A percentile compares a stretch with the other conserved stretches of the same genome.
Evolutionary conservation across 495 filamentous ascomycete genomes (phyloP).

Genomic region (Aspergillus heteromorphus): DNA sequence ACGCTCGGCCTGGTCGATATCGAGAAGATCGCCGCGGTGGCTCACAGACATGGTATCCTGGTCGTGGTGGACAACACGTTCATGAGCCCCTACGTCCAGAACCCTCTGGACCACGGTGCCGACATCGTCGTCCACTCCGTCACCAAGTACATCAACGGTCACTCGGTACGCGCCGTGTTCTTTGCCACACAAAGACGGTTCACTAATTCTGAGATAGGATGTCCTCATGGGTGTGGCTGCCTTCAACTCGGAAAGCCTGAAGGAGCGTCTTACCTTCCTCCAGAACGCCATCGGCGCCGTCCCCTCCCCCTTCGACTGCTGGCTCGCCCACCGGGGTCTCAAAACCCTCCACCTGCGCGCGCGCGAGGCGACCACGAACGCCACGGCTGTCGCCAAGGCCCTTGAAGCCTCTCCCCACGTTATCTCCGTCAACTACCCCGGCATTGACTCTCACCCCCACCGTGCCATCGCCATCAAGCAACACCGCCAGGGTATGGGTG

Average conservation of each 20-base stretch:
- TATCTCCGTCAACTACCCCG: slow-evolving; percentile 90
- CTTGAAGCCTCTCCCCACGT: slow-evolving; percentile 80
- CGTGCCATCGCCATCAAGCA: slow-evolving; percentile 79
- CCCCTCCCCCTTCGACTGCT: slow-evolving; percentile 92
- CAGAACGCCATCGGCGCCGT: slow-evolving; percentile 97
- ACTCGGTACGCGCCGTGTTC: slow-evolving; percentile 49
- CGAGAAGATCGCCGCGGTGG: slow-evolving; percentile 68
- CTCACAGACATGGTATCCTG: slow-evolving; percentile 81
- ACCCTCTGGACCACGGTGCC: slow-evolving; percentile 88
- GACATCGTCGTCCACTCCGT: slow-evolving; percentile 98
- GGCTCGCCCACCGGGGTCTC: slow-evolving; percentile 96
- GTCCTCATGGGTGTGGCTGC: slow-evolving; percentile 97
- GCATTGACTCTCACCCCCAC: slow-evolving; percentile 79
- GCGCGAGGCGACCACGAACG: slow-evolving; percentile 76
- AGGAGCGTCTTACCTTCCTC: slow-evolving; percentile 76
- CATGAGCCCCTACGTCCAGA: slow-evolving; percentile 91
- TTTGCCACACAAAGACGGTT: background rate
- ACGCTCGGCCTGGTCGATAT: slow-evolving; percentile 92
- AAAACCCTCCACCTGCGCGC: slow-evolving; percentile 96
- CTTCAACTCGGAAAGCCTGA: slow-evolving; percentile 81
- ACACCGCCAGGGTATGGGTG: slow-evolving; percentile 91
- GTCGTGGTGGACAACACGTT: slow-evolving; percentile 99
- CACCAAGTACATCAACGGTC: slow-evolving; percentile 99
- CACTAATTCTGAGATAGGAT: slow-evolving; percentile 51
- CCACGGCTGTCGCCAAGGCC: slow-evolving; percentile 66